phyloP scores from a whole-genome alignment of 371 early-diverging fungal species.

The Nematocida sp. region DNA sequence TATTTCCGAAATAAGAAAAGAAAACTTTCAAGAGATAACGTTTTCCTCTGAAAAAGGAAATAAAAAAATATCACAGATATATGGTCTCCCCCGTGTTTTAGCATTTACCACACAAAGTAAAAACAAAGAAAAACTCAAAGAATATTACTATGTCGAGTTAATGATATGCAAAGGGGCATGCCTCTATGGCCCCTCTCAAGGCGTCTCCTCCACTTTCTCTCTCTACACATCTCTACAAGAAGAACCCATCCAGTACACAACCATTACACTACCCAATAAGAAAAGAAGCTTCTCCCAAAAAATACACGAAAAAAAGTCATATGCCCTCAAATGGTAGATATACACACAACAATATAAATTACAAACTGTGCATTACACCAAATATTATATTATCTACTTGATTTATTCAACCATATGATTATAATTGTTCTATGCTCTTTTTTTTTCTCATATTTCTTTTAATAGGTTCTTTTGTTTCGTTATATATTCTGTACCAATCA shows the following conservation, averaged over 20 bases:
- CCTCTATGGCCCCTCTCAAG: constrained; percentile 45
- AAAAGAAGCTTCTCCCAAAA: background rate
- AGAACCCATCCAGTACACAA: no score
- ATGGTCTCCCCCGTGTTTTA: constrained; percentile 39
- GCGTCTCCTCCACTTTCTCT: background rate
- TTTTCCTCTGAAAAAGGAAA: background rate
- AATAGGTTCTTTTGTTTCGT: constrained; percentile 35
- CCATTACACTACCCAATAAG: background rate
- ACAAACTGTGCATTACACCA: no score
- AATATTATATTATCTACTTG: no score
- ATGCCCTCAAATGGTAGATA: background rate
- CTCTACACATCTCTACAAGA: background rate
- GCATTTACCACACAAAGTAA: constrained; percentile 27
- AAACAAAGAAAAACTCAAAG: background rate
- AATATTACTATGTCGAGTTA: constrained; percentile 39
- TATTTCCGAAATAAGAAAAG: background rate
- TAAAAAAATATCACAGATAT: constrained; percentile 16
- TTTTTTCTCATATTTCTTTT: constrained; percentile 30
- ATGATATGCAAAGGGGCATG: constrained; percentile 42
- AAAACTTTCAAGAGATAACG: constrained; percentile 26
- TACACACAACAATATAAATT: background rate
- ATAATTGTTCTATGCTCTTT: constrained; percentile 15
- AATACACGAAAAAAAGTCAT: background rate
- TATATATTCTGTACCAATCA: constrained; percentile 50
- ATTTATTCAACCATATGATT: no score